A percentile compares a stretch with the other conserved stretches of the same genome.
phyloP scores from a whole-genome alignment of 331 rosid genomes.

The Acacia concinna region DNA sequence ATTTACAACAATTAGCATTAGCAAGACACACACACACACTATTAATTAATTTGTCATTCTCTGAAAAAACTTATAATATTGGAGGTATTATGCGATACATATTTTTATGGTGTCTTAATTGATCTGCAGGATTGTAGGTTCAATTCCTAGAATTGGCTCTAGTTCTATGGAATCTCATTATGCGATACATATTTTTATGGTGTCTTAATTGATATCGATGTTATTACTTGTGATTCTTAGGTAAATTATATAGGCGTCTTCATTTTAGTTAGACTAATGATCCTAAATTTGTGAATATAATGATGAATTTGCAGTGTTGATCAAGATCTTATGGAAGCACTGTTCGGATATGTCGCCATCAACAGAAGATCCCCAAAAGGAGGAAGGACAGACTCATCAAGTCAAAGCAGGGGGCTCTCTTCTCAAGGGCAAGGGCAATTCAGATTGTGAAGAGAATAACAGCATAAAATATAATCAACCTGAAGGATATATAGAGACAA shows the following conservation, averaged over 20 bases:
- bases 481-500: constrained; percentile 41
- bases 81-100: too few species aligned
- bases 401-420: constrained; percentile 31
- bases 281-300: constrained; percentile 1
- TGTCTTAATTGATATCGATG: not conserved
- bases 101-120: too few species aligned
- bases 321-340: constrained; percentile 90
- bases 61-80: not conserved
- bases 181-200: not conserved
- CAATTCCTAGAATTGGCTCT: not conserved
- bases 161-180: not conserved
- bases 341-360: constrained; percentile 68
- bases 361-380: constrained; percentile 46
- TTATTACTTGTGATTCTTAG: not conserved
- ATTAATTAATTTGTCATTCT: not conserved
- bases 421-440: constrained; percentile 50
- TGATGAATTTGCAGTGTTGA: constrained; percentile 56
- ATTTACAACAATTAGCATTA: constrained; percentile 1
- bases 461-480: constrained; percentile 73
- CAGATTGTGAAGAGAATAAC: constrained; percentile 64
- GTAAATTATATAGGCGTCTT: not conserved
- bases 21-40: too few species aligned
- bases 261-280: not conserved
- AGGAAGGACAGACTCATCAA: constrained; percentile 25
- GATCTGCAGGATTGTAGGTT: not conserved